phyloP scores from a whole-genome alignment of 306 rosid genomes.

The Mimosa bimucronata region DNA sequence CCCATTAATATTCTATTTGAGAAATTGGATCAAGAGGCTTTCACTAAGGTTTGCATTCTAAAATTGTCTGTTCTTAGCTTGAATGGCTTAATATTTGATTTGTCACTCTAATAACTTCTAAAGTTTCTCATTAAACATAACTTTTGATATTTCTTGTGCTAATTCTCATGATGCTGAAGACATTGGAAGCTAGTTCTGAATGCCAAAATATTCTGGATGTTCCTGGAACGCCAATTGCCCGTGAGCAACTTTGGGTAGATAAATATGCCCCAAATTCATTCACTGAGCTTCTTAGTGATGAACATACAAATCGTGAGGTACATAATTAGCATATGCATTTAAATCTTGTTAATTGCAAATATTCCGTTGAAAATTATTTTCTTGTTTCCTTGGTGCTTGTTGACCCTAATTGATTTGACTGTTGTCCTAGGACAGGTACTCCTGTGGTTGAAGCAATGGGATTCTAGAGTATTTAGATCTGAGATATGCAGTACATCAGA shows the following conservation, averaged over 20 bases:
- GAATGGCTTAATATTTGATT: constrained; percentile 17
- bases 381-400: constrained; percentile 29
- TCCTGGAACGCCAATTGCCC: constrained; percentile 57
- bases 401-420: constrained; percentile 26
- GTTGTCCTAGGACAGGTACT: constrained; percentile 67
- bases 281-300: constrained; percentile 94
- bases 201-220: constrained; percentile 52
- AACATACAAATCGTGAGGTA: constrained; percentile 98
- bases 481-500: constrained; percentile 83
- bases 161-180: constrained; percentile 49
- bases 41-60: constrained; percentile 65
- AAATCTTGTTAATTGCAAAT: constrained; percentile 7
- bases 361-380: constrained; percentile 19
- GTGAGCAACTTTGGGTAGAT: constrained; percentile 93
- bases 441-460: constrained; percentile 96
- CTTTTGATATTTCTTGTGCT: constrained; percentile 14
- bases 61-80: constrained; percentile 29
- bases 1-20: constrained; percentile 63
- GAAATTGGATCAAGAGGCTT: constrained; percentile 81
- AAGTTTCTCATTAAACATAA: constrained; percentile 20
- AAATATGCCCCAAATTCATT: constrained; percentile 89
- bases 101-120: constrained; percentile 14
- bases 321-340: constrained; percentile 20
- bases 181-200: constrained; percentile 68
- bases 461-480: constrained; percentile 85